These are phyloP conservation scores for Scytalidium sp. DNA, from an alignment of 2,329 filamentous ascomycete genomes.

Conservation along the genomic window DNA sequence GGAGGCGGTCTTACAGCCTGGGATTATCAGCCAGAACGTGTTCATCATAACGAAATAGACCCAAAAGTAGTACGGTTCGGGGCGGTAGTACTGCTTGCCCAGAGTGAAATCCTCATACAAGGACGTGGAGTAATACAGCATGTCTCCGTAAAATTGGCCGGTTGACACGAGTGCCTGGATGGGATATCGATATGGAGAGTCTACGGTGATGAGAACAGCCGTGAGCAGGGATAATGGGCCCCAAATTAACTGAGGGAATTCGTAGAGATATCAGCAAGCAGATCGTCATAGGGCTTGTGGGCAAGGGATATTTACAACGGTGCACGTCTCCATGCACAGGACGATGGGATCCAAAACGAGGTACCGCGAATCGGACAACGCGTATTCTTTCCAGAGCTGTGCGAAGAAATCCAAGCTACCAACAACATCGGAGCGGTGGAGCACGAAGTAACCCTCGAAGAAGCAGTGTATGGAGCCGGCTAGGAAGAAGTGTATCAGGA, in stretches of 20 bases:
- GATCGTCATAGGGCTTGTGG: not conserved
- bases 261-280: not conserved
- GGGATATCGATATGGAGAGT: conserved; percentile 42
- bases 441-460: conserved; percentile 40
- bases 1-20: conserved; percentile 51
- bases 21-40: conserved; percentile 56
- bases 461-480: conserved; percentile 10
- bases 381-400: conserved; percentile 52
- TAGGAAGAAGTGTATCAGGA: not conserved
- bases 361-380: conserved; percentile 50
- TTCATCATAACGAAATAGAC: conserved; percentile 62
- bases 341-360: conserved; percentile 45
- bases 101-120: conserved; percentile 42
- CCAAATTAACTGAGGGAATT: conserved; percentile 41
- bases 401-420: conserved; percentile 36
- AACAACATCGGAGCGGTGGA: conserved; percentile 35
- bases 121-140: conserved; percentile 60
- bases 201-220: conserved; percentile 39
- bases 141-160: conserved; percentile 43
- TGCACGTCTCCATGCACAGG: conserved; percentile 48
- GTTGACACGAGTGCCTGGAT: conserved; percentile 34
- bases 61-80: conserved; percentile 61
- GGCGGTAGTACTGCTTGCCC: conserved; percentile 51
- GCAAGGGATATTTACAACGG: conserved; percentile 28
- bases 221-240: conserved; percentile 50